Base-by-base conservation (phyloP, 345 rosid species). In the Carallia brachiata region DNA sequence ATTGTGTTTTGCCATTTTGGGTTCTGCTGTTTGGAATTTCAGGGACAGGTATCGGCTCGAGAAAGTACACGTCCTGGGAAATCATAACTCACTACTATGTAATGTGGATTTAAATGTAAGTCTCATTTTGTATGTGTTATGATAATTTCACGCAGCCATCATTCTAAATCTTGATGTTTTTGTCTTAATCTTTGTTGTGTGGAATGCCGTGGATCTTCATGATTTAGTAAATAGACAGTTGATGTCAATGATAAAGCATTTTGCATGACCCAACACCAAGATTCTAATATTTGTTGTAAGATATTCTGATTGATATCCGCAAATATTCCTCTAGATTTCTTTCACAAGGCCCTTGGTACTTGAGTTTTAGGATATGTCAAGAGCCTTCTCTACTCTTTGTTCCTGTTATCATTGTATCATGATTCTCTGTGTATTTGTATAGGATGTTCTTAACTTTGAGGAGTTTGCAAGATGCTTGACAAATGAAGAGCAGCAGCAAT, bases 381-480 rank as follows among this genome's bases (percentile, higher is more conserved):
- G 23, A 23, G 13, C 30, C 30, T 23, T 55, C 59, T n/a, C 9
- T 55, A 55, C 30, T 23, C 30, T n/a, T 19, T 23, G 13, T 59
- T 17, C 32, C 4, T 40, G 32, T 61, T 69, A 40, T 32, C 5
- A n/a, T 27, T 27, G 12, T 57, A 17, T 72, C 48, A 34, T 64
- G 65, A 44, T 67, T 53, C 65, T 66, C 59, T 32, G 59, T 19
- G 13, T 74, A 27, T 70, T 12, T 70, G 78, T 61, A 71, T 84
- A 95, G 99, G 93, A 86, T 73, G 75, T 91, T 80, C 73, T 91
- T 75, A 95, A 89, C 84, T 89, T 86, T 74, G 87, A 91, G 79
- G 89, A 85, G 84, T 91, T 94, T 75, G 67, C 68, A 48, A 79
- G 78, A 78, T 80, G 77, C 75, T 83, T 91, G 76, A 88, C 93